These are phyloP conservation scores for Russula vinacea DNA, from an alignment of 768 basidiomycete genomes.

Conservation along the genomic window DNA sequence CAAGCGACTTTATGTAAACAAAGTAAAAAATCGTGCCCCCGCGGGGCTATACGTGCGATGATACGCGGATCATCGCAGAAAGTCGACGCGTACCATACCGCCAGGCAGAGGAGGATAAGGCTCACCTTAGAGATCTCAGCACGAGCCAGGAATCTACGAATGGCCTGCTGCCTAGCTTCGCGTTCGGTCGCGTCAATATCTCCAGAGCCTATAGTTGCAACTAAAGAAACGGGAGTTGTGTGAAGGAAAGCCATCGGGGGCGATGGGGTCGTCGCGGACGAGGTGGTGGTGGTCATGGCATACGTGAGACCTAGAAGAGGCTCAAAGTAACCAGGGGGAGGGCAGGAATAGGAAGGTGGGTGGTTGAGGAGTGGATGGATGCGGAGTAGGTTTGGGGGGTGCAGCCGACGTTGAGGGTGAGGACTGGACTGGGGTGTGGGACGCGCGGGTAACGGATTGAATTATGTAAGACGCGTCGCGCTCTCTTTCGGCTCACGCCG, in stretches of 20 bases:
- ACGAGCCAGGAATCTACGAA: constrained; percentile 73
- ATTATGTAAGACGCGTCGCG: constrained; percentile 32
- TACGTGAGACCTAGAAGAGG: neutral
- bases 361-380: constrained; percentile 4
- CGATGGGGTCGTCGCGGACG: constrained; percentile 79
- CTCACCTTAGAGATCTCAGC: constrained; percentile 80
- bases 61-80: constrained; percentile 23
- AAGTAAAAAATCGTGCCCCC: neutral
- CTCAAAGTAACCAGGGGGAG: neutral
- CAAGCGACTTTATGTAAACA: neutral
- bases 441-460: constrained; percentile 27
- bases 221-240: constrained; percentile 41
- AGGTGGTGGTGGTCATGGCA: constrained; percentile 73
- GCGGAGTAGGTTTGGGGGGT: constrained; percentile 8
- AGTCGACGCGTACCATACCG: constrained; percentile 27
- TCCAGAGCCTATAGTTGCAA: constrained; percentile 35
- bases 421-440: constrained; percentile 28
- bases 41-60: neutral
- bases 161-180: constrained; percentile 62
- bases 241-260: constrained; percentile 65
- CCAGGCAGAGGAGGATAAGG: constrained; percentile 34
- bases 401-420: constrained; percentile 20
- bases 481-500: constrained; percentile 27
- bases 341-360: neutral
- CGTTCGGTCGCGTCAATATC: constrained; percentile 46